phyloP scores from a whole-genome alignment of 257 asterid genomes.

The Handroanthus guayacan region DNA sequence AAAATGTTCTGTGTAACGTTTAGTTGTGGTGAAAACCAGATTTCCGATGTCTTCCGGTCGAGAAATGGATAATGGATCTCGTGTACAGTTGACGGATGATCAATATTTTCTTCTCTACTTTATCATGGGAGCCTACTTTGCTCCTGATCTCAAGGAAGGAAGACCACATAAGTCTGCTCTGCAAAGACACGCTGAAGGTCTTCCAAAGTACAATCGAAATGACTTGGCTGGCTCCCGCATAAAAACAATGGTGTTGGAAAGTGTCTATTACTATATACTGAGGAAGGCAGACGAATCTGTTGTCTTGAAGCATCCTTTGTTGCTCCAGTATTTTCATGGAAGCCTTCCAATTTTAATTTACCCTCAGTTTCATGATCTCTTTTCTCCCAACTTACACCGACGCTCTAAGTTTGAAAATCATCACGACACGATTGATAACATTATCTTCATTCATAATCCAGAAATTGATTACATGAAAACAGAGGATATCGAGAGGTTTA shows the following conservation, averaged over 20 bases:
- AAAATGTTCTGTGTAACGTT: not conserved
- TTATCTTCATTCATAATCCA: slow-evolving; percentile 59
- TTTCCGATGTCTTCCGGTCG: slow-evolving; percentile 28
- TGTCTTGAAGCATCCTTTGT: slow-evolving; percentile 48
- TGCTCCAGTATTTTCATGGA: slow-evolving; percentile 61
- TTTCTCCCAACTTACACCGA: slow-evolving; percentile 60
- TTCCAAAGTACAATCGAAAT: slow-evolving; percentile 43
- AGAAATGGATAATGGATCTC: slow-evolving; percentile 49
- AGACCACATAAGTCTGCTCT: slow-evolving; percentile 51
- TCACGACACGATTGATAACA: slow-evolving; percentile 46
- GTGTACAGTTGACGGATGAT: slow-evolving; percentile 53
- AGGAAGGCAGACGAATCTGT: slow-evolving; percentile 56
- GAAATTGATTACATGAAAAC: slow-evolving; percentile 42
- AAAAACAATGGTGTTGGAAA: slow-evolving; percentile 50
- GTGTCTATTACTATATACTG: slow-evolving; percentile 62
- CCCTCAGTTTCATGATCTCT: slow-evolving; percentile 59
- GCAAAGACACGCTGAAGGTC: slow-evolving; percentile 56
- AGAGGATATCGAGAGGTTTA: slow-evolving; percentile 54
- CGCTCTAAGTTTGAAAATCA: slow-evolving; percentile 35
- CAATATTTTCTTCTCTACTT: slow-evolving; percentile 65
- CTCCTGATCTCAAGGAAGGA: slow-evolving; percentile 59
- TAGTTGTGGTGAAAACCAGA: slow-evolving; percentile 2
- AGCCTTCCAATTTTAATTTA: slow-evolving; percentile 41
- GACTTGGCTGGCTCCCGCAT: slow-evolving; percentile 57
- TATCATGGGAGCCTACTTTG: slow-evolving; percentile 69